Evolutionary conservation across 2,329 filamentous ascomycete species (phyloP).

Genomic region (Ophiosphaerella narmari): DNA sequence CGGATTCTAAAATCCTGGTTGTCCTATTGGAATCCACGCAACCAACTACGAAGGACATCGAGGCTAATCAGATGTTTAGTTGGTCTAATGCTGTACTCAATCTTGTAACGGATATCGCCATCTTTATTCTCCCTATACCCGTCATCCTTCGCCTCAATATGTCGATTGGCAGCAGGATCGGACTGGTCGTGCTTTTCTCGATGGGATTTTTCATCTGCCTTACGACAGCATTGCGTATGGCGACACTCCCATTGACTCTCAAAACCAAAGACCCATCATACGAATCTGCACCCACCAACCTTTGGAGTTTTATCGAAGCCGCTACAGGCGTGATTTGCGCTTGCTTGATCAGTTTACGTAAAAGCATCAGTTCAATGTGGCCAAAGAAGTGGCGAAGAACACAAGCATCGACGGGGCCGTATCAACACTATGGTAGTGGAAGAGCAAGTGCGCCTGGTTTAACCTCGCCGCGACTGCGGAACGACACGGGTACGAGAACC

Average conservation of each 20-base stretch:
- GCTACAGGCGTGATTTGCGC: slow-evolving; percentile 33
- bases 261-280: slow-evolving; percentile 22
- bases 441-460: background rate
- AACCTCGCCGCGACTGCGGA: background rate
- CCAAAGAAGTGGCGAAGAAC: slow-evolving; percentile 18
- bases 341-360: slow-evolving; percentile 31
- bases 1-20: too few species aligned
- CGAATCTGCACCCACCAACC: slow-evolving; percentile 31
- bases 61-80: slow-evolving; percentile 3
- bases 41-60: background rate
- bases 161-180: slow-evolving; percentile 20
- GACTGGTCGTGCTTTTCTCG: slow-evolving; percentile 27
- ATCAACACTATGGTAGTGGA: slow-evolving; percentile 7
- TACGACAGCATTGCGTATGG: slow-evolving; percentile 32
- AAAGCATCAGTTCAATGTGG: slow-evolving; percentile 16
- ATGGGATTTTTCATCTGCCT: slow-evolving; percentile 36
- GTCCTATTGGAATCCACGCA: too few species aligned
- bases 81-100: slow-evolving; percentile 27
- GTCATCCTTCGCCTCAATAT: slow-evolving; percentile 27
- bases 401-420: slow-evolving; percentile 6
- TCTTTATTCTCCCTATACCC: slow-evolving; percentile 30
- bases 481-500: background rate
- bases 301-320: slow-evolving; percentile 37
- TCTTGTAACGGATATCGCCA: slow-evolving; percentile 23
- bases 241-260: slow-evolving; percentile 23